These are phyloP conservation scores for Nannizzia gypsea DNA, from an alignment of 2,329 filamentous ascomycete species.

Conservation along the genomic window DNA sequence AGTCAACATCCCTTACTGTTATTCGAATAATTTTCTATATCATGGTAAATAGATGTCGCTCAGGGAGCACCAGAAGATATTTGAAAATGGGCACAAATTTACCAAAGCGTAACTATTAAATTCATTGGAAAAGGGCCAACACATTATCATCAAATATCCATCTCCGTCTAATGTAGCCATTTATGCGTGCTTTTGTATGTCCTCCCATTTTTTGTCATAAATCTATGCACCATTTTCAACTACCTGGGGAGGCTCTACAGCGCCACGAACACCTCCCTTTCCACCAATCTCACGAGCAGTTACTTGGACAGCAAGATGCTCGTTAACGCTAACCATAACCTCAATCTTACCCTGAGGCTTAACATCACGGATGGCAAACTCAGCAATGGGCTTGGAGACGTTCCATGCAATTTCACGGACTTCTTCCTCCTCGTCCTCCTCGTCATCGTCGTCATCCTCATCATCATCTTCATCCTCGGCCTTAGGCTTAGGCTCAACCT, in stretches of 20 bases:
- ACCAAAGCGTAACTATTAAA: neutral
- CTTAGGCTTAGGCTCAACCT: conserved; percentile 61
- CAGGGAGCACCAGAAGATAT: neutral
- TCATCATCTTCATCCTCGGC: conserved; percentile 48
- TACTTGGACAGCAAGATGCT: conserved; percentile 67
- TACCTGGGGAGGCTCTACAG: conserved; percentile 33
- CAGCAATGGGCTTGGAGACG: conserved; percentile 67
- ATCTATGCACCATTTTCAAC: conserved; percentile 20
- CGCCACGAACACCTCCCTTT: conserved; percentile 69
- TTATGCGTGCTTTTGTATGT: conserved; percentile 1
- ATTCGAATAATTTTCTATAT: no score
- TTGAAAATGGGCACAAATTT: neutral
- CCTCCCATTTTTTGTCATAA: neutral
- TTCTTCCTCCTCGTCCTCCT: conserved; percentile 72
- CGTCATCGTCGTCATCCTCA: conserved; percentile 51
- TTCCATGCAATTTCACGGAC: conserved; percentile 87
- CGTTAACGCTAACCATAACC: conserved; percentile 77
- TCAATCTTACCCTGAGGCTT: conserved; percentile 88
- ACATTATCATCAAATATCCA: neutral
- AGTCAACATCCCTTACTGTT: no score
- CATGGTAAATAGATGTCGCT: no score
- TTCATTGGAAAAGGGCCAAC: neutral
- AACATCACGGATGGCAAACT: conserved; percentile 69
- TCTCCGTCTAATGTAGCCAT: conserved; percentile 1
- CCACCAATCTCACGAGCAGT: conserved; percentile 76